A percentile compares a stretch with the other conserved stretches of the same genome.
These are phyloP conservation scores for Peniophora sp. DNA, from an alignment of 1,284 basidiomycete species.

Conservation along the genomic window DNA sequence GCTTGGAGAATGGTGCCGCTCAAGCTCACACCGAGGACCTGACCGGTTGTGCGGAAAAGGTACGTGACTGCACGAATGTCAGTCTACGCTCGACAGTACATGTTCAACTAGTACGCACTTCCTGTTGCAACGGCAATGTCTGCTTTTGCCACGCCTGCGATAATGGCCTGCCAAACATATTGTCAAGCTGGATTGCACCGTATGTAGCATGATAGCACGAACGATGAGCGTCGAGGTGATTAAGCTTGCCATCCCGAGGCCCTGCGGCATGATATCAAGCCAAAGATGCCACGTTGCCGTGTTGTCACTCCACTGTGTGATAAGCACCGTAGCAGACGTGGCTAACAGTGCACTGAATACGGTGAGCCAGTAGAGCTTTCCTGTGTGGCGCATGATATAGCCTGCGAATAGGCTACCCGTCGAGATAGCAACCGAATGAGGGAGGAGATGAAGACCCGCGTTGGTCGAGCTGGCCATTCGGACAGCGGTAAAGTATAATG, in stretches of 20 bases:
- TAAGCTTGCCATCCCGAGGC: slow-evolving; percentile 76
- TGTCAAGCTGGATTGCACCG: slow-evolving; percentile 4
- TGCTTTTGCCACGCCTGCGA: slow-evolving; percentile 71
- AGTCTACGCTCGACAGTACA: background rate
- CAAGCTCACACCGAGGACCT: slow-evolving; percentile 83
- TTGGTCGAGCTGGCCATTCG: slow-evolving; percentile 62
- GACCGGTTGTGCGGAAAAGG: slow-evolving; percentile 84
- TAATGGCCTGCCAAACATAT: slow-evolving; percentile 59
- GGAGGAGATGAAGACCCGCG: slow-evolving; percentile 78
- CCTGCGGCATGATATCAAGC: slow-evolving; percentile 72
- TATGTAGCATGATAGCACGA: slow-evolving; percentile 18
- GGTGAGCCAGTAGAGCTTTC: slow-evolving; percentile 72
- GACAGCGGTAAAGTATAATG: slow-evolving; percentile 87
- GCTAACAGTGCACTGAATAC: slow-evolving; percentile 47
- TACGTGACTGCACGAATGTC: slow-evolving; percentile 62
- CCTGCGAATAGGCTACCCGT: slow-evolving; percentile 5
- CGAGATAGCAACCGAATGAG: slow-evolving; percentile 63
- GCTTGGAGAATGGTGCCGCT: slow-evolving; percentile 78
- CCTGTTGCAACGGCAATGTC: slow-evolving; percentile 85
- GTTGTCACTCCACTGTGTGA: slow-evolving; percentile 55
- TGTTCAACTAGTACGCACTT: slow-evolving; percentile 24
- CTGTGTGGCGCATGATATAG: slow-evolving; percentile 67
- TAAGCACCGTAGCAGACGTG: slow-evolving; percentile 46
- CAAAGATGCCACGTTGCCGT: slow-evolving; percentile 63
- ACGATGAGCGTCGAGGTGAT: slow-evolving; percentile 82